Conservation (phyloP, 805 yeast genomes). For the Kuraishia cidri region DNA sequence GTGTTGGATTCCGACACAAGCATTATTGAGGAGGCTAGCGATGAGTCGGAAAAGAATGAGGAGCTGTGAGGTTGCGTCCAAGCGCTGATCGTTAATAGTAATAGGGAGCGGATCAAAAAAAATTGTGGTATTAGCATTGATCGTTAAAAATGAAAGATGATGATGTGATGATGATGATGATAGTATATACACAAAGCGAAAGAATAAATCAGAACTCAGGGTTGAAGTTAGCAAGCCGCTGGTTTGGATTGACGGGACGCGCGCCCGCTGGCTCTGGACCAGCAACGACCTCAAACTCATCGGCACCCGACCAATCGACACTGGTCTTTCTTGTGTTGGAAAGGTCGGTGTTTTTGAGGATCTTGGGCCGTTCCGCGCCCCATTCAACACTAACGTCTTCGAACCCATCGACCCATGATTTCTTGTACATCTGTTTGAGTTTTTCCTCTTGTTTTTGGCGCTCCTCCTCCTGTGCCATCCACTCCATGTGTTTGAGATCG, state of each 20-base stretch:
- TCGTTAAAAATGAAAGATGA: too few relatives aligned
- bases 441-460: slow-evolving; percentile 55
- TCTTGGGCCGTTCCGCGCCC: slow-evolving; percentile 59
- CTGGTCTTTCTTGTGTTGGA: slow-evolving; percentile 29
- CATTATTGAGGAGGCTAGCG: slow-evolving; percentile 9
- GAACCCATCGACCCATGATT: slow-evolving; percentile 72
- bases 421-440: slow-evolving; percentile 55
- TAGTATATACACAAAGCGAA: too few relatives aligned
- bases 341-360: slow-evolving; percentile 72
- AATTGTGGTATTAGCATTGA: too few relatives aligned
- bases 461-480: slow-evolving; percentile 79
- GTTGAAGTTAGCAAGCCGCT: slow-evolving; percentile 1
- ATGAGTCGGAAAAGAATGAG: slow-evolving; percentile 1
- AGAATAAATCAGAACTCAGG: slow-evolving; percentile 1
- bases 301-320: slow-evolving; percentile 68
- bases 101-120: too few relatives aligned
- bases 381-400: slow-evolving; percentile 68
- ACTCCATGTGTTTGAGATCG: slow-evolving; percentile 75
- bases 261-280: too few relatives aligned
- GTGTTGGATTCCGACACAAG: slow-evolving; percentile 3
- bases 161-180: too few relatives aligned
- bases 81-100: too few relatives aligned
- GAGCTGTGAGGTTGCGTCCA: too few relatives aligned
- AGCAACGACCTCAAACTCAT: slow-evolving; percentile 13
- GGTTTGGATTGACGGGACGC: neutral